These are phyloP conservation scores for sweet orange (Citrus sinensis) DNA, from an alignment of 345 rosid genomes.

Conservation along the genomic window DVS_A1.0 CM039166.1:25775501-25776000, in stretches of 20 bases:
- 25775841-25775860: not conserved
- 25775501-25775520: no score
- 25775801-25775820: not conserved
- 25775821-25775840: slow-evolving; percentile 7
- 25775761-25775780: not conserved
- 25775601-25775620: no score
- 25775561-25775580: no score
- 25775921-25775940: slow-evolving; percentile 39
- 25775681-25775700: not conserved
- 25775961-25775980: slow-evolving; percentile 65
- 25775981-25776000: slow-evolving; percentile 48
- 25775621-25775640: no score
- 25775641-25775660: not conserved
- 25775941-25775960: slow-evolving; percentile 51
- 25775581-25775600: no score
- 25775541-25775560: no score
- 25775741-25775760: not conserved
- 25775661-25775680: no score
- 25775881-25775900: slow-evolving; percentile 2
- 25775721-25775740: not conserved
- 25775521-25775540: no score
- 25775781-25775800: not conserved
- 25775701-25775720: not conserved
- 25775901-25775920: slow-evolving; percentile 38
- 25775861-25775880: slow-evolving; percentile 7